A percentile compares a stretch with the other conserved stretches of the same genome.
Evolutionary conservation across 2,329 filamentous ascomycete genomes (phyloP).

Genomic region (Polychaeton citri): DNA sequence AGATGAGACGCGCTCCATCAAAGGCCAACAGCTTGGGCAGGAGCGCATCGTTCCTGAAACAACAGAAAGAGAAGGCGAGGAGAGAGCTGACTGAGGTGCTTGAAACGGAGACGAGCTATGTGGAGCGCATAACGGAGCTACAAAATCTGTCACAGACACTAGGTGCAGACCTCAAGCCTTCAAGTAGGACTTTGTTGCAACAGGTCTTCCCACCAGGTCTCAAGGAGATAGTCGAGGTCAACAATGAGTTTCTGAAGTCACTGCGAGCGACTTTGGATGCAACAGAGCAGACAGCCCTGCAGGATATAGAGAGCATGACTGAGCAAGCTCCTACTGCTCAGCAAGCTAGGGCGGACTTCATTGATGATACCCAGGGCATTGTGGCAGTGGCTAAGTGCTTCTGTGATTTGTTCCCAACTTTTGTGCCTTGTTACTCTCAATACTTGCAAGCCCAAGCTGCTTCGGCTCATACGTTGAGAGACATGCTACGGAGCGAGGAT

Average conservation of each 20-base stretch:
- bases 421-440: slow-evolving; percentile 79
- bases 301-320: slow-evolving; percentile 52
- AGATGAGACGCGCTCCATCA: slow-evolving; percentile 72
- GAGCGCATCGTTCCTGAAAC: slow-evolving; percentile 61
- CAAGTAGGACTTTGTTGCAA: slow-evolving; percentile 57
- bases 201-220: slow-evolving; percentile 70
- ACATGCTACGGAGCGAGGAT: slow-evolving; percentile 60
- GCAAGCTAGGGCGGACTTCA: slow-evolving; percentile 48
- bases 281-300: slow-evolving; percentile 66
- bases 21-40: slow-evolving; percentile 70
- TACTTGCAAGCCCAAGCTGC: slow-evolving; percentile 86
- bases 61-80: slow-evolving; percentile 72
- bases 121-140: slow-evolving; percentile 54
- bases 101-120: slow-evolving; percentile 89
- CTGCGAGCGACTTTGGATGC: slow-evolving; percentile 66
- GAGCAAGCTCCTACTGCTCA: slow-evolving; percentile 25
- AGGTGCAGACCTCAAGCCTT: slow-evolving; percentile 64
- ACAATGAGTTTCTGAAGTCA: slow-evolving; percentile 65
- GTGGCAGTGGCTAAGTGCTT: slow-evolving; percentile 67
- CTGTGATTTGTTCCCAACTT: slow-evolving; percentile 84
- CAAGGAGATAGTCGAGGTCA: slow-evolving; percentile 67
- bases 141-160: slow-evolving; percentile 70
- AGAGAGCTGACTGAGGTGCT: slow-evolving; percentile 84
- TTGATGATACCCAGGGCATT: slow-evolving; percentile 43
- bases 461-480: slow-evolving; percentile 68